These are phyloP conservation scores for Penicillium ochrochloron DNA, from an alignment of 495 filamentous ascomycete species.

Conservation along the genomic window DNA sequence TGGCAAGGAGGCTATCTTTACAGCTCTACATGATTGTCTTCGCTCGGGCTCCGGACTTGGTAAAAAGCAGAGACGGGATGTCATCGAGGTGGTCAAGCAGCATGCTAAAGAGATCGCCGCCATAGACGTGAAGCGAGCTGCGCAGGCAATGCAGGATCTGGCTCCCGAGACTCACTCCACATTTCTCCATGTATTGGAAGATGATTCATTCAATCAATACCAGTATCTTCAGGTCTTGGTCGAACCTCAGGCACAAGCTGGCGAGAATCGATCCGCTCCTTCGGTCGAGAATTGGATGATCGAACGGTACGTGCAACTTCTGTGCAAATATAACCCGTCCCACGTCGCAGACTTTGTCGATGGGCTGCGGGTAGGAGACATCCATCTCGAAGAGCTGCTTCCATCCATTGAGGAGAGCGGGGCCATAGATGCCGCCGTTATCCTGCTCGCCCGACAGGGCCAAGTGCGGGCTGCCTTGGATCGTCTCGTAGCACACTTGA, in stretches of 20 bases:
- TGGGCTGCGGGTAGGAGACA: slow-evolving; percentile 74
- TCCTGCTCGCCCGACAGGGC: slow-evolving; percentile 89
- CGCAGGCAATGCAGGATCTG: slow-evolving; percentile 68
- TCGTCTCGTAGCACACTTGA: slow-evolving; percentile 77
- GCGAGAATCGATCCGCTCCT: slow-evolving; percentile 39
- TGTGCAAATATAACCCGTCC: slow-evolving; percentile 80
- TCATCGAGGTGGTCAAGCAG: slow-evolving; percentile 70
- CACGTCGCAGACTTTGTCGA: slow-evolving; percentile 89
- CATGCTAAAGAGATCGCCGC: slow-evolving; percentile 70
- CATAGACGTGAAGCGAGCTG: slow-evolving; percentile 70
- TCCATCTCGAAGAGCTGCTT: slow-evolving; percentile 80
- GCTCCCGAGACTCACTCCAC: slow-evolving; percentile 73
- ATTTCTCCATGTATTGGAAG: slow-evolving; percentile 66
- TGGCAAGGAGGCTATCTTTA: slow-evolving; percentile 73
- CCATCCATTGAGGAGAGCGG: slow-evolving; percentile 87
- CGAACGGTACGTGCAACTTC: slow-evolving; percentile 86
- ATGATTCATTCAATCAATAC: slow-evolving; percentile 69
- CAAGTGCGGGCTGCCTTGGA: slow-evolving; percentile 82
- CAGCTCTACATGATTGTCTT: slow-evolving; percentile 79
- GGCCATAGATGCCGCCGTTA: slow-evolving; percentile 89
- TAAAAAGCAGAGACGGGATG: slow-evolving; percentile 75
- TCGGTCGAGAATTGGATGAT: slow-evolving; percentile 58
- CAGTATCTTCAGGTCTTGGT: slow-evolving; percentile 78
- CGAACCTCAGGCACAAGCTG: slow-evolving; percentile 60
- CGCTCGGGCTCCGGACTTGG: slow-evolving; percentile 69